Percentiles rank a stretch among this genome's conserved stretches.
These are phyloP conservation scores for Hymenoscyphus occultus DNA, from an alignment of 2,329 filamentous ascomycete species.

Conservation along the genomic window DNA sequence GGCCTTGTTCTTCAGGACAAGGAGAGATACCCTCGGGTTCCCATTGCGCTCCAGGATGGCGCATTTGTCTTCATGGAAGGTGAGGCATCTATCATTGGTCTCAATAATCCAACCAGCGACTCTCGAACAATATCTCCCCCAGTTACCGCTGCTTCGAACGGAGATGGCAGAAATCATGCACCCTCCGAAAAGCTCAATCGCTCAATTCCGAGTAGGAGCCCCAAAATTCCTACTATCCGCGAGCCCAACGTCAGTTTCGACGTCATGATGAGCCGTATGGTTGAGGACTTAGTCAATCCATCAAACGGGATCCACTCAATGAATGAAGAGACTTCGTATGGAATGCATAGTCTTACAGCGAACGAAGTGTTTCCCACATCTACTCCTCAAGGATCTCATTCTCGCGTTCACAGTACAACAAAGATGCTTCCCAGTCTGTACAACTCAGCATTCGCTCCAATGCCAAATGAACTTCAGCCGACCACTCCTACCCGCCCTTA, in stretches of 20 bases:
- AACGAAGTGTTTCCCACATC: slow-evolving; percentile 49
- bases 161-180: slow-evolving; percentile 3
- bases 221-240: slow-evolving; percentile 9
- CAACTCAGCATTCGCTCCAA: slow-evolving; percentile 44
- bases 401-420: slow-evolving; percentile 34
- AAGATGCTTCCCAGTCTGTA: slow-evolving; percentile 39
- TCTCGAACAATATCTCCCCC: slow-evolving; percentile 16
- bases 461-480: slow-evolving; percentile 39
- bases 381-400: slow-evolving; percentile 36
- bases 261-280: slow-evolving; percentile 54
- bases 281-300: slow-evolving; percentile 50
- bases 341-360: slow-evolving; percentile 52
- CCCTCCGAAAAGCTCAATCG: background rate
- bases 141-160: background rate
- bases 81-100: slow-evolving; percentile 46
- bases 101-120: slow-evolving; percentile 35
- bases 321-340: slow-evolving; percentile 48
- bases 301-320: slow-evolving; percentile 40
- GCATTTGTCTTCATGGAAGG: slow-evolving; percentile 53
- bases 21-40: slow-evolving; percentile 39
- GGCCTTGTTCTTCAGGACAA: slow-evolving; percentile 56
- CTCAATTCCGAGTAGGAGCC: slow-evolving; percentile 15
- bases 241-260: slow-evolving; percentile 38
- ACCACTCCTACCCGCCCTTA: slow-evolving; percentile 39
- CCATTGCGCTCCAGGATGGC: slow-evolving; percentile 38